A percentile compares a stretch with the other conserved stretches of the same genome.
phyloP scores from a whole-genome alignment of 2,329 filamentous ascomycete species.

The Aspergillus sp. region DNA sequence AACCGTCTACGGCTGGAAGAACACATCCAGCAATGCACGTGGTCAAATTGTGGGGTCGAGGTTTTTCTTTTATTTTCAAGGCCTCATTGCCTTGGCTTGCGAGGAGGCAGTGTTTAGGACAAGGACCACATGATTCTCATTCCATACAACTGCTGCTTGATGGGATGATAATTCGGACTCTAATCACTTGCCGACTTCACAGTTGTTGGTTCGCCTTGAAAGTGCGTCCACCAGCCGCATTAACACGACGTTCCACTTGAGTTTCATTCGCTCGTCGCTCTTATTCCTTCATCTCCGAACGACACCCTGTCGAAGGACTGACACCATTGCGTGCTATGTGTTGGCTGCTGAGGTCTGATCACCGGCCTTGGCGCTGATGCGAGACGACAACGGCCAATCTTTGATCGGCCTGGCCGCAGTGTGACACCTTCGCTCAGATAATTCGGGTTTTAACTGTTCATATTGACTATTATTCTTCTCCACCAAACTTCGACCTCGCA shows the following conservation, averaged over 20 bases:
- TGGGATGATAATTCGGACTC: constrained; percentile 7
- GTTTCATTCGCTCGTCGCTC: neutral
- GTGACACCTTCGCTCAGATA: constrained; percentile 8
- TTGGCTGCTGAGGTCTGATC: constrained; percentile 20
- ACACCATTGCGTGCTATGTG: constrained; percentile 30
- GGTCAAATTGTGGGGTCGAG: neutral
- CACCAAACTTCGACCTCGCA: constrained; percentile 2
- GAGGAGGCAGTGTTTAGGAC: neutral
- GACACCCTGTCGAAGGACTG: constrained; percentile 15
- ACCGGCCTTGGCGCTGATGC: constrained; percentile 22
- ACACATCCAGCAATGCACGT: constrained; percentile 3
- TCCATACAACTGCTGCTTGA: neutral
- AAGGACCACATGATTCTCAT: neutral
- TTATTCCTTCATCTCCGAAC: neutral
- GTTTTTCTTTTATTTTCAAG: neutral
- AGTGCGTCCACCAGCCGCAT: neutral
- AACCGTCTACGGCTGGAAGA: constrained; percentile 3
- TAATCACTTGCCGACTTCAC: constrained; percentile 17
- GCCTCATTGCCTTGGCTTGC: neutral
- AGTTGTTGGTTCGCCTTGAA: constrained; percentile 8
- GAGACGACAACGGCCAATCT: constrained; percentile 14
- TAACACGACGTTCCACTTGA: neutral
- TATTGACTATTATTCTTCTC: constrained; percentile 15
- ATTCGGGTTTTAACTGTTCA: constrained; percentile 18
- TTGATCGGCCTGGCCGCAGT: constrained; percentile 4